Evolutionary conservation across 148 eudicot genomes (phyloP), one percentile per base, ranked within the genome.

Genomic region (Chenopodium berlandieri): DNA sequence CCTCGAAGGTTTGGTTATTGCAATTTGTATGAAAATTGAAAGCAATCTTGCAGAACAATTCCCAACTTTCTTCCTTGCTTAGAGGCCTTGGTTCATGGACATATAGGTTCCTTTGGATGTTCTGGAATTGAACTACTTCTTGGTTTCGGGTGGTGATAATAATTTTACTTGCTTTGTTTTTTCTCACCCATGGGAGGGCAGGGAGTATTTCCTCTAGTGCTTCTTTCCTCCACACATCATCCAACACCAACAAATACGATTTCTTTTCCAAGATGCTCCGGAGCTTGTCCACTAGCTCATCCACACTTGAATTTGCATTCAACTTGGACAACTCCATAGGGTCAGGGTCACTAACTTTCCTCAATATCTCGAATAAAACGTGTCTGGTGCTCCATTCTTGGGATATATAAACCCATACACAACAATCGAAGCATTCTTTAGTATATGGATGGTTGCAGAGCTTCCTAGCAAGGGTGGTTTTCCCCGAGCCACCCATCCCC

Each of bases 401-500:
- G 34, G 88, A 86, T 4, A 83, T 56, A 27, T 46, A 83, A 8
- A 83, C 69, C 85, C 85, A 83, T 54, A 82, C 82, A 52, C 4
- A 37, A 32, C 82, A 80, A 17, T 81, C 23, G 7, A 86, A 86
- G 19, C 76, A 72, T 9, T 77, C 60, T 23, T 73, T 77, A 23
- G 58, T 34, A 16, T 27, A 75, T 0, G 77, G 52, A 58, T 82
- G 82, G 48, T 85, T 85, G 84, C 82, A 82, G 2, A 85, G 72
- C 79, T 82, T 85, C 77, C 78, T 81, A 2, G 82, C 87, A 11
- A 85, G 34, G 23, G 83, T 85, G 4, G 88, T 82, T 77, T 86
- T 86, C 14, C 83, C 88, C 3, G 78, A 86, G 0, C 87, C 87
- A 62, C 87, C 87, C 87, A 85, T 82, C 25, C 79, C 82, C 5